These are phyloP conservation scores for Citrus trifoliata DNA, from an alignment of 345 rosid species.

Conservation along the genomic window DNA sequence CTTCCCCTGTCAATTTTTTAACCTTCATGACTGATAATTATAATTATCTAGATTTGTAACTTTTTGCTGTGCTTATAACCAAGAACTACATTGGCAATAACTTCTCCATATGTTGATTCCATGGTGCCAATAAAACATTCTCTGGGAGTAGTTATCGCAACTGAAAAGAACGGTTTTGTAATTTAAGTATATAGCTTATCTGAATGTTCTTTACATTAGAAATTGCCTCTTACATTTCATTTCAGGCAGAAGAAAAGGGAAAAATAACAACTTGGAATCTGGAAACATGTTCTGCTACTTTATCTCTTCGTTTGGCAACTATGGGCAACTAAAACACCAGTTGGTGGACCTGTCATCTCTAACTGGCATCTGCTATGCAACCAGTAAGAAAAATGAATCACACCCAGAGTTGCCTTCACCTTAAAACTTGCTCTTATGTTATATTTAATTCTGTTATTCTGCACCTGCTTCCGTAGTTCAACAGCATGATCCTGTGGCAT, in stretches of 20 bases:
- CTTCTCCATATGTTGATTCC: neutral
- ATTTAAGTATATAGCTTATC: neutral
- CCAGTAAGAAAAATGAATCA: conserved; percentile 71
- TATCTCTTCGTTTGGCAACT: conserved; percentile 63
- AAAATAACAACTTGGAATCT: neutral
- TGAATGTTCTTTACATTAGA: conserved; percentile 8
- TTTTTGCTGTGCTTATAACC: neutral
- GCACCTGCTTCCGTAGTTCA: conserved; percentile 71
- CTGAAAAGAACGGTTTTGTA: neutral
- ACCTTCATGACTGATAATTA: neutral
- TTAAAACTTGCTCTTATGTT: conserved; percentile 59
- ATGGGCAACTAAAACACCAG: conserved; percentile 55
- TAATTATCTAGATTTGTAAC: neutral
- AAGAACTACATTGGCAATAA: neutral
- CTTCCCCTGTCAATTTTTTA: neutral
- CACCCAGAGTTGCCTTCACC: conserved; percentile 68
- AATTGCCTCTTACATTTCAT: conserved; percentile 13
- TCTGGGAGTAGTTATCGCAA: neutral
- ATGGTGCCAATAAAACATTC: neutral
- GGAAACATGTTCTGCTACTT: conserved; percentile 12
- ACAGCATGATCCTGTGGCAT: conserved; percentile 54
- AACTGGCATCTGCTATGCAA: conserved; percentile 73
- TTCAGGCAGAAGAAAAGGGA: conserved; percentile 12
- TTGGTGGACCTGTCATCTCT: conserved; percentile 70
- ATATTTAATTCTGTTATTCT: conserved; percentile 53